These are phyloP conservation scores for Neurospora sp. DNA, from an alignment of 495 filamentous ascomycete species.

Conservation along the genomic window DNA sequence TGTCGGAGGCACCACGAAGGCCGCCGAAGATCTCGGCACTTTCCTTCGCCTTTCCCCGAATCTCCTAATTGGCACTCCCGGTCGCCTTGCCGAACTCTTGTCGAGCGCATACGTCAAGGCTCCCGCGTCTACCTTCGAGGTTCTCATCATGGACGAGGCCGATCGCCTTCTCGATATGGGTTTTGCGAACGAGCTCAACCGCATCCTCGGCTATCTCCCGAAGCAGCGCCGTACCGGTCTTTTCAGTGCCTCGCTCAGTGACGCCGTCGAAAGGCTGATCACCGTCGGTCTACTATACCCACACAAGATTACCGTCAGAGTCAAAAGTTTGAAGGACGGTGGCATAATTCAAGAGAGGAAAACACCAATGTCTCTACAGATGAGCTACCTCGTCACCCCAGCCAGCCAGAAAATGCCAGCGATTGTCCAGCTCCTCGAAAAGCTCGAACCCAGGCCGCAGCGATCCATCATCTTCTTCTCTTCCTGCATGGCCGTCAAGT, in stretches of 20 bases:
- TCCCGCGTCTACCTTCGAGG: conserved; percentile 78
- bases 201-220: conserved; percentile 72
- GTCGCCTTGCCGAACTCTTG: conserved; percentile 77
- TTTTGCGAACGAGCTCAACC: conserved; percentile 81
- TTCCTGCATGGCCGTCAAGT: conserved; percentile 92
- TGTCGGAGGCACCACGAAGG: conserved; percentile 70
- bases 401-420: conserved; percentile 68
- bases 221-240: conserved; percentile 91
- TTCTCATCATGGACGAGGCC: conserved; percentile 87
- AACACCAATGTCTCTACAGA: conserved; percentile 80
- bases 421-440: conserved; percentile 57
- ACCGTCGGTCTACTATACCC: conserved; percentile 86
- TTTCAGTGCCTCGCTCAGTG: conserved; percentile 86
- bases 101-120: conserved; percentile 86
- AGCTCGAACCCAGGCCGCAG: conserved; percentile 59
- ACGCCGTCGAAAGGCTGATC: conserved; percentile 86
- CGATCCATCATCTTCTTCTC: conserved; percentile 92
- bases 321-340: conserved; percentile 52
- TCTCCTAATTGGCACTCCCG: conserved; percentile 78
- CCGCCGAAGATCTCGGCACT: conserved; percentile 70
- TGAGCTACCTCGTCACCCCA: conserved; percentile 71
- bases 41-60: conserved; percentile 79
- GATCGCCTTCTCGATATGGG: conserved; percentile 90
- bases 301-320: conserved; percentile 85
- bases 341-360: conserved; percentile 68